Conservation (phyloP, 768 basidiomycete genomes). For the Tricholoma flavovirens region DNA sequence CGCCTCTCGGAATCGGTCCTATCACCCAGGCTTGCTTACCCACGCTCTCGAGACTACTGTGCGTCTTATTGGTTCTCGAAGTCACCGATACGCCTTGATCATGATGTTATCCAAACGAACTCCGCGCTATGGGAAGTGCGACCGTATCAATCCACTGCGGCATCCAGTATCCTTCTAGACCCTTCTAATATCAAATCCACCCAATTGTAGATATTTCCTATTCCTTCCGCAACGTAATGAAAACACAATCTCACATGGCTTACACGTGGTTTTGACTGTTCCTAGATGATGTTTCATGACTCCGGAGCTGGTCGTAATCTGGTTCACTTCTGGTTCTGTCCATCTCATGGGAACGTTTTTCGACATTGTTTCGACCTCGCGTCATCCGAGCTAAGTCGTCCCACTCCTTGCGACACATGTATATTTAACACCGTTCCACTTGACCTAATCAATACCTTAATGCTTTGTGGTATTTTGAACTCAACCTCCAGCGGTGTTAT, state of each 20-base stretch:
- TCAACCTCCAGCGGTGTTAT: slow-evolving; percentile 2
- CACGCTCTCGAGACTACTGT: background rate
- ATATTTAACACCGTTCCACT: background rate
- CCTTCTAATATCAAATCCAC: background rate
- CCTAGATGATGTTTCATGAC: slow-evolving; percentile 1
- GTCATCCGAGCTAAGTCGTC: slow-evolving; percentile 6
- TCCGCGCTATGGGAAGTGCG: slow-evolving; percentile 1
- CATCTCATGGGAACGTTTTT: slow-evolving; percentile 11
- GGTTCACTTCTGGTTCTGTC: slow-evolving; percentile 8
- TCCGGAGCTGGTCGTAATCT: slow-evolving; percentile 3
- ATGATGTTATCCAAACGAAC: slow-evolving; percentile 1
- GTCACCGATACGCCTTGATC: slow-evolving; percentile 3
- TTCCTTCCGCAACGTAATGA: background rate
- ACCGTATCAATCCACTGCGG: background rate
- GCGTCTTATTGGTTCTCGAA: slow-evolving; percentile 2
- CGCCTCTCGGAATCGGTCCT: background rate
- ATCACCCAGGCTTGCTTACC: background rate
- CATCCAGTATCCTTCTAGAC: background rate
- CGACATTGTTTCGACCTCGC: slow-evolving; percentile 10
- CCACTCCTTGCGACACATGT: slow-evolving; percentile 1
- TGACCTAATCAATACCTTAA: background rate
- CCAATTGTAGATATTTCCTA: slow-evolving; percentile 2
- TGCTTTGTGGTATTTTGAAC: background rate
- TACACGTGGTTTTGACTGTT: slow-evolving; percentile 11
- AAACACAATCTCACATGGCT: slow-evolving; percentile 7